Conservation (phyloP, 257 asterid species). For the Solanum sitiens region DNA sequence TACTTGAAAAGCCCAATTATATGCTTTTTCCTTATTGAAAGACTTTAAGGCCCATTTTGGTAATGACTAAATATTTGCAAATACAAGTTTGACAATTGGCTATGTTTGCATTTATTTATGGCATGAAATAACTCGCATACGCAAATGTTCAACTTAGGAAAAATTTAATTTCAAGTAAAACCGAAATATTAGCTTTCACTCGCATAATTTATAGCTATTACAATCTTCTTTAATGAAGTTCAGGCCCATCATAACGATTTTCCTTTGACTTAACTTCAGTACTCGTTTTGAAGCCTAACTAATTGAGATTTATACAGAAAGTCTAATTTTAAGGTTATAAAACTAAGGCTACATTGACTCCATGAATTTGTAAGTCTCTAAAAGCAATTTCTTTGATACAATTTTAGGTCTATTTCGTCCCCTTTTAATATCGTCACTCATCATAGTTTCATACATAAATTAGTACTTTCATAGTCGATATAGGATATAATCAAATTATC, state of each 20-base stretch:
- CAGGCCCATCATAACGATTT: neutral
- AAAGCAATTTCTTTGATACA: neutral
- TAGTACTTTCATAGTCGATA: accelerated
- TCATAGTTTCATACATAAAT: neutral
- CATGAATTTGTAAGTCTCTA: neutral
- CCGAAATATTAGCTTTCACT: neutral
- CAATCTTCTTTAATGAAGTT: neutral
- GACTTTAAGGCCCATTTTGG: neutral
- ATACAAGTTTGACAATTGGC: neutral
- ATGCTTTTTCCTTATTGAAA: neutral
- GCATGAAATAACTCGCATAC: neutral
- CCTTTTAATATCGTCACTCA: neutral
- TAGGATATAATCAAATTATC: neutral
- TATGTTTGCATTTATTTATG: neutral
- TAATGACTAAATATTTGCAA: neutral
- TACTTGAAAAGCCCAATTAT: neutral
- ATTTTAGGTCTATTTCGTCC: neutral
- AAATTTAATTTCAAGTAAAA: neutral
- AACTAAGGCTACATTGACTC: neutral
- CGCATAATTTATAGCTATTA: neutral
- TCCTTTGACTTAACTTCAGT: neutral
- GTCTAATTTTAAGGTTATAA: neutral
- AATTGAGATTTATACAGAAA: neutral
- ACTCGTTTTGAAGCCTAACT: neutral
- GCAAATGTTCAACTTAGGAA: neutral